Conservation (phyloP, 805 yeast genomes). For the Barnettozyma sucrosica region DNA sequence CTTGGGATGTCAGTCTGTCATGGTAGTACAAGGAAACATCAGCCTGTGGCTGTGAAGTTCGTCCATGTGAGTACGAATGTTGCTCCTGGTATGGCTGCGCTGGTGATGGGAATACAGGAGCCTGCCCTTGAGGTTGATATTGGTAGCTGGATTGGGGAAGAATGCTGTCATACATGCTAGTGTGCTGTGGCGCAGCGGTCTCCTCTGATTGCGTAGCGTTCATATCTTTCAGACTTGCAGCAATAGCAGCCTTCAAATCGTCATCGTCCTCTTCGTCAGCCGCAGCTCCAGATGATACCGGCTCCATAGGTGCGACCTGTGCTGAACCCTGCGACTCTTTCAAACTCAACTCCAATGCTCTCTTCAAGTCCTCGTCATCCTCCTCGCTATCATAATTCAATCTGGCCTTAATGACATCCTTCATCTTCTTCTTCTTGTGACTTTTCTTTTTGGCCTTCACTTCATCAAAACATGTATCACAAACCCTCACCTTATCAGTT, state of each 20-base stretch:
- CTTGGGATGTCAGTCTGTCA: conserved; percentile 38
- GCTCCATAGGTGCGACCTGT: conserved; percentile 18
- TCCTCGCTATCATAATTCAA: conserved; percentile 40
- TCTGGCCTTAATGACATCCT: conserved; percentile 24
- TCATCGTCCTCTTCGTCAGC: conserved; percentile 65
- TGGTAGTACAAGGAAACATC: conserved; percentile 12
- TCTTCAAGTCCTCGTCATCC: conserved; percentile 72
- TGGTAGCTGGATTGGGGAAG: conserved; percentile 14
- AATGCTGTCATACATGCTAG: conserved; percentile 15
- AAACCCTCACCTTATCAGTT: conserved; percentile 83
- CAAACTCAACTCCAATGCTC: conserved; percentile 75
- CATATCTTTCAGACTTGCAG: conserved; percentile 78
- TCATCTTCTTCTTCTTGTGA: conserved; percentile 22
- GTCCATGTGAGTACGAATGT: not conserved
- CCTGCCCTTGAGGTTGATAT: conserved; percentile 6
- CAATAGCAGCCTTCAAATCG: conserved; percentile 90
- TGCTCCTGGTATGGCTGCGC: conserved; percentile 13
- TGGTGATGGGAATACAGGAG: conserved; percentile 13
- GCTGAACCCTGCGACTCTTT: conserved; percentile 39
- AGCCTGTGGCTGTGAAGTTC: conserved; percentile 13
- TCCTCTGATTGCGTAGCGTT: conserved; percentile 29
- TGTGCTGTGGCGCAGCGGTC: conserved; percentile 13
- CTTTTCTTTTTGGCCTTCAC: conserved; percentile 36
- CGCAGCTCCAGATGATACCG: not conserved
- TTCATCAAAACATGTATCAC: conserved; percentile 80